Percentiles rank a stretch among this genome's conserved stretches.
Evolutionary conservation across 2,329 filamentous ascomycete genomes (phyloP).

Genomic region (Venturia aucupariae): DNA sequence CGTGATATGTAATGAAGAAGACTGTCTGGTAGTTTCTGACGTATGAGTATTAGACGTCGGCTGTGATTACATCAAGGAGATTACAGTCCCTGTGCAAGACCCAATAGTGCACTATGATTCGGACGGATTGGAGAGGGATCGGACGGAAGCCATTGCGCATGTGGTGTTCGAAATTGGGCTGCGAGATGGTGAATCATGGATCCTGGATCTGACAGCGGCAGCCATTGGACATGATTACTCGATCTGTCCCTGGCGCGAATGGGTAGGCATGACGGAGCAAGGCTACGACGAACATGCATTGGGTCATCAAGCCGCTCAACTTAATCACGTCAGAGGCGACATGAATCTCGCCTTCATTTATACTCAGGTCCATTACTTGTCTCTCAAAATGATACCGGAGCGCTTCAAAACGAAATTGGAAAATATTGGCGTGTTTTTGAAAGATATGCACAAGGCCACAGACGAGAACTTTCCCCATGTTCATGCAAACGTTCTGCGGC

Average conservation of each 20-base stretch:
- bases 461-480: neutral
- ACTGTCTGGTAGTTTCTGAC: neutral
- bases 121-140: neutral
- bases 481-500: neutral
- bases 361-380: neutral
- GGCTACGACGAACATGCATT: neutral
- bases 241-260: constrained; percentile 5
- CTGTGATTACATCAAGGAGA: neutral
- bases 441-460: neutral
- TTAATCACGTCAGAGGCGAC: neutral
- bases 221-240: neutral
- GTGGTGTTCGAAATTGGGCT: neutral
- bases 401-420: neutral
- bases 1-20: neutral
- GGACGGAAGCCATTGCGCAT: neutral
- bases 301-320: neutral
- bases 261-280: neutral
- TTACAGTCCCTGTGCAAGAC: neutral
- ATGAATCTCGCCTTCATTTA: constrained; percentile 6
- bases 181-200: neutral
- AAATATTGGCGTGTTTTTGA: neutral
- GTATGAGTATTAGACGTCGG: neutral
- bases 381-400: constrained; percentile 2
- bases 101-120: neutral
- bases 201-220: neutral